Percentiles rank a stretch among this genome's conserved stretches.
Evolutionary conservation across 2,329 filamentous ascomycete species (phyloP).

Genomic region (Talaromyces sp.): DNA sequence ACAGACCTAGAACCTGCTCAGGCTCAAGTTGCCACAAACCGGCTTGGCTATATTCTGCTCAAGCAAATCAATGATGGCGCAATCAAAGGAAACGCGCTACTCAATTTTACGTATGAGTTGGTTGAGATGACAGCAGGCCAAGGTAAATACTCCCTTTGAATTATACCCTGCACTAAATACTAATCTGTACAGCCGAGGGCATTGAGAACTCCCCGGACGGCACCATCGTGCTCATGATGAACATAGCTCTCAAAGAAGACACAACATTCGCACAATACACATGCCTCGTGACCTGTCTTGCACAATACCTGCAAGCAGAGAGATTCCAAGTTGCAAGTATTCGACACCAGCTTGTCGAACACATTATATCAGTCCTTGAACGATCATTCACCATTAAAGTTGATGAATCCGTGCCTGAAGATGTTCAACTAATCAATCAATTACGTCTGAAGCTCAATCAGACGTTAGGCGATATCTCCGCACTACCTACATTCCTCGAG

Average conservation of each 20-base stretch:
- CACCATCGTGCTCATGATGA: constrained; percentile 34
- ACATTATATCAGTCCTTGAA: constrained; percentile 31
- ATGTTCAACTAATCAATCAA: constrained; percentile 34
- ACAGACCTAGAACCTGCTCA: constrained; percentile 38
- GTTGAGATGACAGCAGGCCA: constrained; percentile 39
- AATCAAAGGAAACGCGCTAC: constrained; percentile 32
- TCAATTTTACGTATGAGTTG: constrained; percentile 40
- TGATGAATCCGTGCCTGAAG: constrained; percentile 30
- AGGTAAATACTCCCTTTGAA: constrained; percentile 26
- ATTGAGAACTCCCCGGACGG: constrained; percentile 35
- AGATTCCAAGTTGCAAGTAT: constrained; percentile 39
- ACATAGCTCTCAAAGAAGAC: constrained; percentile 29
- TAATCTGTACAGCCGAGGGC: constrained; percentile 29
- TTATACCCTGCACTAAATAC: neutral
- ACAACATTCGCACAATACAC: constrained; percentile 31
- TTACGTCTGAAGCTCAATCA: constrained; percentile 40
- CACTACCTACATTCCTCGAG: constrained; percentile 34
- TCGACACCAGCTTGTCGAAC: constrained; percentile 30
- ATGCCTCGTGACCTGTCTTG: constrained; percentile 32
- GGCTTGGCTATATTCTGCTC: constrained; percentile 36
- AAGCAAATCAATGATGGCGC: constrained; percentile 33
- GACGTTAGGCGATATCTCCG: constrained; percentile 40
- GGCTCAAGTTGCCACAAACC: constrained; percentile 35
- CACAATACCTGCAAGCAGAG: constrained; percentile 35
- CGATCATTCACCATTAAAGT: constrained; percentile 29